phyloP scores from a whole-genome alignment of 805 yeast species.

The Metschnikowia shivogae region DNA sequence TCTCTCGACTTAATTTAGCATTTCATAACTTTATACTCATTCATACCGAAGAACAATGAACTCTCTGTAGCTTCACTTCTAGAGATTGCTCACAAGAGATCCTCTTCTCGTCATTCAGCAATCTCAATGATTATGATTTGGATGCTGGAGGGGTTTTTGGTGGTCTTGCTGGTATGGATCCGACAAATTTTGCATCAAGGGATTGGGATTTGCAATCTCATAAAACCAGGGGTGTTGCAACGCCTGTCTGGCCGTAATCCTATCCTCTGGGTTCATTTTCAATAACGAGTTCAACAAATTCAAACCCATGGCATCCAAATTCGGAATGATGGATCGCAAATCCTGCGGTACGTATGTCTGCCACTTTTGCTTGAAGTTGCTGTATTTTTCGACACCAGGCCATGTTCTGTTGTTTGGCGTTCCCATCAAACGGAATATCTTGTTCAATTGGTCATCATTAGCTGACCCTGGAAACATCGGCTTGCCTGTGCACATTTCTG shows the following conservation, averaged over 20 bases:
- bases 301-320: slow-evolving; percentile 64
- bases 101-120: not conserved
- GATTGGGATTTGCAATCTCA: slow-evolving; percentile 51
- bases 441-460: slow-evolving; percentile 90
- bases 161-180: slow-evolving; percentile 27
- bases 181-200: slow-evolving; percentile 28
- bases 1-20: slow-evolving; percentile 10
- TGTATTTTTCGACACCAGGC: slow-evolving; percentile 92
- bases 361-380: slow-evolving; percentile 83
- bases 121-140: slow-evolving; percentile 3
- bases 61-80: not conserved
- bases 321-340: slow-evolving; percentile 62
- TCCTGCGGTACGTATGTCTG: slow-evolving; percentile 88
- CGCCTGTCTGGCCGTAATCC: slow-evolving; percentile 58
- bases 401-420: slow-evolving; percentile 94
- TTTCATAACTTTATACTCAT: not conserved
- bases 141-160: not conserved
- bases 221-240: slow-evolving; percentile 78
- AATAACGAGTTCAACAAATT: slow-evolving; percentile 57
- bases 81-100: slow-evolving; percentile 2
- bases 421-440: slow-evolving; percentile 90
- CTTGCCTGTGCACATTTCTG: slow-evolving; percentile 98
- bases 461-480: slow-evolving; percentile 96
- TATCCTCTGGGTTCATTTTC: slow-evolving; percentile 59
- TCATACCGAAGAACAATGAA: not conserved